Evolutionary conservation across 2,329 filamentous ascomycete species (phyloP).

Genomic region (Microdochium bolleyi): DNA sequence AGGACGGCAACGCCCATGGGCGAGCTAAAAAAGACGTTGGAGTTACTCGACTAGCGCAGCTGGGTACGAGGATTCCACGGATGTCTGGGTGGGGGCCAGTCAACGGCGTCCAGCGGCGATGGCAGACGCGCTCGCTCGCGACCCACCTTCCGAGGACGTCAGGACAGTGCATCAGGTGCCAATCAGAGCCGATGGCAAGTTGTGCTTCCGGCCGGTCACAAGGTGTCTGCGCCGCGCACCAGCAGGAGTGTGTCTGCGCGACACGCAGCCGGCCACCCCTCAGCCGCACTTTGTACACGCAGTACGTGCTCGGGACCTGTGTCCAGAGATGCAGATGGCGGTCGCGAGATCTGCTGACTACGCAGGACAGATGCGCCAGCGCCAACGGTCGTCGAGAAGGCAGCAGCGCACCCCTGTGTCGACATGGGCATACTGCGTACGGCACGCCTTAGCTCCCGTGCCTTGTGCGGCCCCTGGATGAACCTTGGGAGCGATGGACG

Average conservation of each 20-base stretch:
- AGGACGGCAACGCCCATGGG: neutral
- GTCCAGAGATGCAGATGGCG: too few species aligned
- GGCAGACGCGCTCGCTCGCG: neutral
- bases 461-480: neutral
- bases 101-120: neutral
- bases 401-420: neutral
- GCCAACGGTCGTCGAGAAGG: neutral
- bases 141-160: neutral
- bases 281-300: neutral
- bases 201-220: neutral
- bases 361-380: neutral
- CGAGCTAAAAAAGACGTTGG: constrained; percentile 1
- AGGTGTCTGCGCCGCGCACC: neutral
- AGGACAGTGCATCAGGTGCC: neutral
- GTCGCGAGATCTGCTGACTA: neutral
- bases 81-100: neutral
- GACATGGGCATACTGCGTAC: neutral
- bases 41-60: neutral
- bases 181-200: neutral
- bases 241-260: neutral
- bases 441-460: neutral
- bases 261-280: neutral
- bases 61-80: neutral
- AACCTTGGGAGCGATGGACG: neutral
- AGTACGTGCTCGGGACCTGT: too few species aligned